Percentiles rank a stretch among this genome's conserved stretches.
Conservation (phyloP, 805 yeast species). For the Blastobotrys chiropterorum region DNA sequence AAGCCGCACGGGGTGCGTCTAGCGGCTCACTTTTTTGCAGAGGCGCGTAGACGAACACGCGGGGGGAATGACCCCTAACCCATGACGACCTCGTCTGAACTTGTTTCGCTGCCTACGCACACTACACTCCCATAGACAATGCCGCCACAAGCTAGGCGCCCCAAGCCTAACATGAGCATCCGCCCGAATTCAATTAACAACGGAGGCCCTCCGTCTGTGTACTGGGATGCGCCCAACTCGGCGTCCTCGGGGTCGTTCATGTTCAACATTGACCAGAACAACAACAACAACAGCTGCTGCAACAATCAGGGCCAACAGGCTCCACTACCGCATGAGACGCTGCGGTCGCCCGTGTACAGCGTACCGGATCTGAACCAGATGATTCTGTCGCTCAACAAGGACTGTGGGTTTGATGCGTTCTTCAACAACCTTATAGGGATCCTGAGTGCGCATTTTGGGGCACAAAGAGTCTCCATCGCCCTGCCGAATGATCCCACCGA, state of each 20-base stretch:
- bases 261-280: not conserved
- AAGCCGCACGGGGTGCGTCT: not conserved
- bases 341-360: not conserved
- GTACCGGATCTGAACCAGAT: slow-evolving; percentile 15
- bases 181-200: slow-evolving; percentile 6
- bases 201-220: not conserved
- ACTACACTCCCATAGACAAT: slow-evolving; percentile 60
- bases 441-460: slow-evolving; percentile 24
- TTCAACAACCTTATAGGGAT: slow-evolving; percentile 23
- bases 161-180: slow-evolving; percentile 30
- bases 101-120: slow-evolving; percentile 37
- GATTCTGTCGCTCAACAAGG: slow-evolving; percentile 17
- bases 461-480: slow-evolving; percentile 24
- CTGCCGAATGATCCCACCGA: slow-evolving; percentile 30
- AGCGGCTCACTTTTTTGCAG: not conserved
- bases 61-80: not conserved
- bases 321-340: not conserved
- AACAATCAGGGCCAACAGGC: no score
- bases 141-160: slow-evolving; percentile 51
- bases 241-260: not conserved
- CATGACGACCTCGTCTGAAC: not conserved
- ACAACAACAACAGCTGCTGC: not conserved
- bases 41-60: not conserved
- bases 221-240: slow-evolving; percentile 4
- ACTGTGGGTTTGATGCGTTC: slow-evolving; percentile 23